Evolutionary conservation across 2,329 filamentous ascomycete species (phyloP).

Genomic region (Diaporthe citriasiana): DNA sequence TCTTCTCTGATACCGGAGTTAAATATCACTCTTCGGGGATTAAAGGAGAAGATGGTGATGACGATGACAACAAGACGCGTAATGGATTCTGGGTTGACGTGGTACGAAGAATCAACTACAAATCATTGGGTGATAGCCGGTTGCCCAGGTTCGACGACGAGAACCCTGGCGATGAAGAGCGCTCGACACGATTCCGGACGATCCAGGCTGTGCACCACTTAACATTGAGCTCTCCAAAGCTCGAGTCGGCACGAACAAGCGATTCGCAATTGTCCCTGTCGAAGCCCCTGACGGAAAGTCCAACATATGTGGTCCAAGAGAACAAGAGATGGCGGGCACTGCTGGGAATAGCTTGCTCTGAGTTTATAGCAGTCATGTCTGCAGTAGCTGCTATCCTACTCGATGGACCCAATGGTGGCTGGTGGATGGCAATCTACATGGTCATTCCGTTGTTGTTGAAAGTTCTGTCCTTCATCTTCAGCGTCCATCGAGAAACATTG

Average conservation of each 20-base stretch:
- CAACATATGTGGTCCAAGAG: background rate
- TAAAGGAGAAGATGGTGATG: background rate
- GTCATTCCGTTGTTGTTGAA: background rate
- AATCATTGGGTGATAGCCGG: background rate
- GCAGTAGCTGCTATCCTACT: background rate
- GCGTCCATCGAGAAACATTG: background rate
- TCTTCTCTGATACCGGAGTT: background rate
- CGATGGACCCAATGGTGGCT: background rate
- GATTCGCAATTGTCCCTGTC: no score
- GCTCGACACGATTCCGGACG: background rate
- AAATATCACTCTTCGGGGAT: background rate
- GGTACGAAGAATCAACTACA: background rate
- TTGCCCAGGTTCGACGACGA: slow-evolving; percentile 14
- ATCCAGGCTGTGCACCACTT: background rate
- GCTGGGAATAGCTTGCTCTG: background rate
- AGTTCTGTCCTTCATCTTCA: background rate
- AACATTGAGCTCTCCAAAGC: background rate
- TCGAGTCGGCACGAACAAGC: no score
- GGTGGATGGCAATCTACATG: slow-evolving; percentile 7
- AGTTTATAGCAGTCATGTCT: background rate
- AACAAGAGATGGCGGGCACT: background rate
- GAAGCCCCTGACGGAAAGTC: no score
- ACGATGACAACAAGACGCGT: background rate
- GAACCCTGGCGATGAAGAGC: background rate
- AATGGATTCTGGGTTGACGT: slow-evolving; percentile 3